Evolutionary conservation across 1,284 basidiomycete genomes (phyloP).

Genomic region (Cutaneotrichosporon spelunceum): DNA sequence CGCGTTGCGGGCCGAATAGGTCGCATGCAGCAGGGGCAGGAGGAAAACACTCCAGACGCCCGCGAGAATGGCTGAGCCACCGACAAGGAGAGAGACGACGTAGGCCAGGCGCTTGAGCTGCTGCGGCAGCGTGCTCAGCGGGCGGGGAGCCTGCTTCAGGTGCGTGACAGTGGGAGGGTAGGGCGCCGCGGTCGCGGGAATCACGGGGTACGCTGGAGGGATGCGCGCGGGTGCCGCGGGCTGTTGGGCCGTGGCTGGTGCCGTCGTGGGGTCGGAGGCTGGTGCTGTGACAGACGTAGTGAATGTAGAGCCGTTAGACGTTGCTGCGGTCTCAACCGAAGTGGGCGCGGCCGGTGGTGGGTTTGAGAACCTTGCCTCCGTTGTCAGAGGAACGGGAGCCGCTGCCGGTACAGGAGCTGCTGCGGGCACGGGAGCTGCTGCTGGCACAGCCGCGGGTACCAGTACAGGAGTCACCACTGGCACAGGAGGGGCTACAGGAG

Average conservation of each 20-base stretch:
- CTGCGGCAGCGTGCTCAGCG: conserved; percentile 14
- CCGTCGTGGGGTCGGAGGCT: background rate
- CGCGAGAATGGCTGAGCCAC: conserved; percentile 36
- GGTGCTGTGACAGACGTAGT: background rate
- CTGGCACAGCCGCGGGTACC: no score
- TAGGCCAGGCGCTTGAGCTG: conserved; percentile 40
- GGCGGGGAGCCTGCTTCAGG: conserved; percentile 13
- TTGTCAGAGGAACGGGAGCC: background rate
- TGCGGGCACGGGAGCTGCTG: no score
- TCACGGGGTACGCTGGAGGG: background rate
- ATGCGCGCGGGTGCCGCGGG: background rate
- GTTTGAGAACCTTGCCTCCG: background rate
- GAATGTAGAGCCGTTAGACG: background rate
- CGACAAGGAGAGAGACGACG: conserved; percentile 43
- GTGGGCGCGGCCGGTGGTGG: background rate
- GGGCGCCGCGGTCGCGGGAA: background rate
- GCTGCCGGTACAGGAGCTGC: no score
- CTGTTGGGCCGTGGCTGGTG: background rate
- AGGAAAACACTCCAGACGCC: conserved; percentile 45
- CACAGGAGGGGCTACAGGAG: no score
- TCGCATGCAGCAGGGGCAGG: conserved; percentile 47
- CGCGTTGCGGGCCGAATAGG: conserved; percentile 44
- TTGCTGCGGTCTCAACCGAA: background rate
- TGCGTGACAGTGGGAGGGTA: background rate
- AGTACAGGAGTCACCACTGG: no score